Percentiles rank a stretch among this genome's conserved stretches.
Evolutionary conservation across 495 filamentous ascomycete genomes (phyloP).

Genomic region (Aspergillus asperescens): DNA sequence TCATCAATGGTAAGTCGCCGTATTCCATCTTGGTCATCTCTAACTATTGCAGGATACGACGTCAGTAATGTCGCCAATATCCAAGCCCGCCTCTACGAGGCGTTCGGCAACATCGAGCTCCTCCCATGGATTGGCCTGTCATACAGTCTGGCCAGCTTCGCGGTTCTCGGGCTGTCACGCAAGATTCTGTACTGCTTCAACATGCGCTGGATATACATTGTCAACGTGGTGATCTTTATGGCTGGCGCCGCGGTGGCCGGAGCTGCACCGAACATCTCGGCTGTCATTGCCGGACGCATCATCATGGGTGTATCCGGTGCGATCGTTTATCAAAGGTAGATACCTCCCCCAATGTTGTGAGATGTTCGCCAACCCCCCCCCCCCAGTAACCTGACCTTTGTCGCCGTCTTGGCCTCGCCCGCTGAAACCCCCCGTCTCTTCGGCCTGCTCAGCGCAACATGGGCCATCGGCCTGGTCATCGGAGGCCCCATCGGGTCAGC

Average conservation of each 20-base stretch:
- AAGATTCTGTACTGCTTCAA: constrained; percentile 25
- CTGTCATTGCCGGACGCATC: constrained; percentile 31
- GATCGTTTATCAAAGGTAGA: constrained; percentile 46
- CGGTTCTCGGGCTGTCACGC: constrained; percentile 4
- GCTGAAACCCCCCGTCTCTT: constrained; percentile 43
- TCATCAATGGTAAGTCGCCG: constrained; percentile 9
- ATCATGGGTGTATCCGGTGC: constrained; percentile 38
- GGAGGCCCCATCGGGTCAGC: constrained; percentile 52
- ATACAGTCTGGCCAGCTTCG: constrained; percentile 11
- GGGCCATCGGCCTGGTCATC: constrained; percentile 43
- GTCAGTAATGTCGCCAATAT: constrained; percentile 18
- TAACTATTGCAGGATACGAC: constrained; percentile 13
- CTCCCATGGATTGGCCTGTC: constrained; percentile 17
- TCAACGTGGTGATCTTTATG: constrained; percentile 25
- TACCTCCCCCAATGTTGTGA: too few relatives aligned
- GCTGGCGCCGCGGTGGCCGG: constrained; percentile 31
- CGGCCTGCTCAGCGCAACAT: constrained; percentile 28
- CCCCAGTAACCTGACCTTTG: constrained; percentile 30
- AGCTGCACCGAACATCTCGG: constrained; percentile 24
- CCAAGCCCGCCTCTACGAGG: constrained; percentile 12
- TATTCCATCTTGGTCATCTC: neutral
- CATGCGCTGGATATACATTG: constrained; percentile 27
- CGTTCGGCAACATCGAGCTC: constrained; percentile 14
- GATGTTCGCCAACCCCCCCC: too few relatives aligned
- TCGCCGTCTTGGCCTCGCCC: constrained; percentile 38